These are phyloP conservation scores for Beauveria pseudobassiana DNA, from an alignment of 2,329 filamentous ascomycete species.

Conservation along the genomic window DNA sequence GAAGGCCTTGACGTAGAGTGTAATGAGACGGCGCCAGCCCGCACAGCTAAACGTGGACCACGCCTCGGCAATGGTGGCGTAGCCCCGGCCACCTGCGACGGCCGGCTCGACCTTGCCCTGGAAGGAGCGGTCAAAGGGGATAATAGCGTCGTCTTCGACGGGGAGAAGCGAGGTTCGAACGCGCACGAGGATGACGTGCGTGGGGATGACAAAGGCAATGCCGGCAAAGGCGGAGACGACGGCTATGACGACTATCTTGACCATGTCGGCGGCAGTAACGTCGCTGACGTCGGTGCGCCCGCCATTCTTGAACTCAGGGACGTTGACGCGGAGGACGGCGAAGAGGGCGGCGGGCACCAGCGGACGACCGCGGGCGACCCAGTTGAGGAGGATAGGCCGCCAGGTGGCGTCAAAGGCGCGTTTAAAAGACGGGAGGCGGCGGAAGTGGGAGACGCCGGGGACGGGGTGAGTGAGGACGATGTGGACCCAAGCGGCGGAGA, in stretches of 20 bases:
- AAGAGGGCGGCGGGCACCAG: constrained; percentile 37
- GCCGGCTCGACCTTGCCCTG: constrained; percentile 68
- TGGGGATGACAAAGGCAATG: constrained; percentile 64
- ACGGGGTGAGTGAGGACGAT: constrained; percentile 70
- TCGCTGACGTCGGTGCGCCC: constrained; percentile 26
- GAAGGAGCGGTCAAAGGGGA: constrained; percentile 86
- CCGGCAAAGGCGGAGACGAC: constrained; percentile 42
- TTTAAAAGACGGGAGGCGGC: constrained; percentile 59
- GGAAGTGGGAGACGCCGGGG: constrained; percentile 51
- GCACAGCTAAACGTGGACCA: constrained; percentile 71
- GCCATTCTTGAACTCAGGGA: constrained; percentile 29
- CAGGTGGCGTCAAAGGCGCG: constrained; percentile 61
- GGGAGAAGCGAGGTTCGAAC: constrained; percentile 83
- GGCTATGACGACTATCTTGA: constrained; percentile 40
- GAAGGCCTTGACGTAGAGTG: constrained; percentile 67
- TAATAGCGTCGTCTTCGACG: constrained; percentile 72
- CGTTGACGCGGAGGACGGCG: constrained; percentile 36
- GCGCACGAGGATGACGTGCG: constrained; percentile 68
- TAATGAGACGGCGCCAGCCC: constrained; percentile 65
- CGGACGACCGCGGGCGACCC: constrained; percentile 46
- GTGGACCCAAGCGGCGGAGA: constrained; percentile 77
- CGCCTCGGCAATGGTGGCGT: constrained; percentile 64
- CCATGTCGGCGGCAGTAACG: constrained; percentile 28
- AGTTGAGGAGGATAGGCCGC: constrained; percentile 56
- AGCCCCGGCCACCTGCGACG: constrained; percentile 62